Conservation (phyloP, 73 alveolate species). For the Paramecium primaurelia region DNA sequence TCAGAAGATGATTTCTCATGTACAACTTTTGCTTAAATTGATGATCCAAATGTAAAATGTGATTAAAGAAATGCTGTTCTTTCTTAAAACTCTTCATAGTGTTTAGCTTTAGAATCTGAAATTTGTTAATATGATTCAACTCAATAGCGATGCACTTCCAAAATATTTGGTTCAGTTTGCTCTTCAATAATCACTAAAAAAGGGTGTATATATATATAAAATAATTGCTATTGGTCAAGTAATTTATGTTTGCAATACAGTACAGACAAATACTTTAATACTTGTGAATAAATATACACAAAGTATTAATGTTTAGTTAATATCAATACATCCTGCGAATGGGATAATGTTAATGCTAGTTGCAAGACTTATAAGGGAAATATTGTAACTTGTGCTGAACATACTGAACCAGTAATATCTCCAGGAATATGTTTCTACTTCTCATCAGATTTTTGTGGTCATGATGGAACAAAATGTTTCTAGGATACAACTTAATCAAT, state of each 20-base stretch:
- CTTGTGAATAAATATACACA: not conserved
- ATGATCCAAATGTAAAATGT: not conserved
- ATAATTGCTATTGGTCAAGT: not conserved
- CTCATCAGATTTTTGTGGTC: not conserved
- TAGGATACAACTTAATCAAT: not conserved
- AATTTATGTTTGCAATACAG: not conserved
- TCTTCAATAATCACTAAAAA: not conserved
- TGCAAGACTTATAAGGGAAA: not conserved
- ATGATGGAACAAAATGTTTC: not conserved
- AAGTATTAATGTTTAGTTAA: not conserved
- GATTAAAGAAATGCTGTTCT: not conserved
- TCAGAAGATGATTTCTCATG: not conserved
- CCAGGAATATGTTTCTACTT: slow-evolving; percentile 2
- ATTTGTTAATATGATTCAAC: not conserved
- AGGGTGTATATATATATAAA: not conserved
- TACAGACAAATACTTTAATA: not conserved
- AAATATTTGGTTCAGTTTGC: not conserved
- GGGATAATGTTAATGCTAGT: not conserved
- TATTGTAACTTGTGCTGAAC: not conserved
- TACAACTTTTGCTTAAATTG: not conserved
- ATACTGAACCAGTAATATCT: not conserved
- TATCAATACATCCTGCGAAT: not conserved
- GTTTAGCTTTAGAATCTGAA: not conserved
- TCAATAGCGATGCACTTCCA: not conserved
- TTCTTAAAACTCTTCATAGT: not conserved